These are phyloP conservation scores for Radiomyces spectabilis DNA, from an alignment of 192 early-diverging fungal species.

Conservation along the genomic window DNA sequence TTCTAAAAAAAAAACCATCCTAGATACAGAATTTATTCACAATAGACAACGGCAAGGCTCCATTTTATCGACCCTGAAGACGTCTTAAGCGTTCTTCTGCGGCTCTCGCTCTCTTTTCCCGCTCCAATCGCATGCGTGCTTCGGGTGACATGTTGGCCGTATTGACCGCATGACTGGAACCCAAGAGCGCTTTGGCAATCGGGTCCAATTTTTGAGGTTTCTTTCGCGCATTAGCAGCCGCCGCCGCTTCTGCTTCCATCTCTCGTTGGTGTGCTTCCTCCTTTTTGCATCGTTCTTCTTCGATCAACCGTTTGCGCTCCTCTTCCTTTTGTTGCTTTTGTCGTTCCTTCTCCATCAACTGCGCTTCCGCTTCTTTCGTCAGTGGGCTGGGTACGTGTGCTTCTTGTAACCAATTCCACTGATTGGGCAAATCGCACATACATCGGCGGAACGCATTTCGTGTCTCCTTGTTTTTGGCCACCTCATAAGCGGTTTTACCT, in stretches of 20 bases:
- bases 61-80: too few relatives aligned
- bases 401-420: constrained; percentile 55
- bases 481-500: constrained; percentile 55
- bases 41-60: too few relatives aligned
- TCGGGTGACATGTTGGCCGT: constrained; percentile 55
- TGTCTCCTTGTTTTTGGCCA: constrained; percentile 60
- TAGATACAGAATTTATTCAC: too few relatives aligned
- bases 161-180: constrained; percentile 17
- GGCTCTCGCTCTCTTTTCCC: constrained; percentile 72
- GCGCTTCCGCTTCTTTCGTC: constrained; percentile 62
- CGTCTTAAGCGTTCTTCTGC: constrained; percentile 53
- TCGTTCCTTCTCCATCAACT: constrained; percentile 50
- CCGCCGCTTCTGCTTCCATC: constrained; percentile 16
- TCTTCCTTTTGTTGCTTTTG: constrained; percentile 56
- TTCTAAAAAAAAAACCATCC: too few relatives aligned
- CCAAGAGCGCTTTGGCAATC: constrained; percentile 12
- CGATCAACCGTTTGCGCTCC: constrained; percentile 47
- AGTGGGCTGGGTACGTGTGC: constrained; percentile 69
- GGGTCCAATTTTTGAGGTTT: constrained; percentile 2
- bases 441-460: constrained; percentile 69
- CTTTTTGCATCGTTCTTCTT: constrained; percentile 31
- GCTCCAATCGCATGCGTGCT: constrained; percentile 58
- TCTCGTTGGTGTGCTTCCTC: constrained; percentile 18
- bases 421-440: constrained; percentile 48
- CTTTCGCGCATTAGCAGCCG: constrained; percentile 2